These are phyloP conservation scores for Tremellales sp. DNA, from an alignment of 1,284 basidiomycete species.

Conservation along the genomic window DNA sequence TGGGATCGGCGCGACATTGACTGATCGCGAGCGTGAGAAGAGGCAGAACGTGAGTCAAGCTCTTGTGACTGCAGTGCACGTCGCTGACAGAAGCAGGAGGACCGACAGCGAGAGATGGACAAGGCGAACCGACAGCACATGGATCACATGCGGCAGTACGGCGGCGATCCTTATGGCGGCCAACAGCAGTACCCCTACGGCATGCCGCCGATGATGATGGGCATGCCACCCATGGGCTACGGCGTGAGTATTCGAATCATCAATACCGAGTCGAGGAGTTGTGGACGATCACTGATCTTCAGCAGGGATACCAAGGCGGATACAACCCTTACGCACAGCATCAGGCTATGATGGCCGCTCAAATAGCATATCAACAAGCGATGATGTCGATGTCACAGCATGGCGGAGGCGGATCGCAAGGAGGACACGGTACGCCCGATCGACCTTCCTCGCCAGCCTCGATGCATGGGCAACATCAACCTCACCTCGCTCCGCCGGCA, in stretches of 20 bases:
- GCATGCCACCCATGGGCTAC: slow-evolving; percentile 44
- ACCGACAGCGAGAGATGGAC: slow-evolving; percentile 70
- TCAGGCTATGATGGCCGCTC: slow-evolving; percentile 79
- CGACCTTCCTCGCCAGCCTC: slow-evolving; percentile 12
- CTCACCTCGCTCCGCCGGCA: not conserved
- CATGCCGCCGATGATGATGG: slow-evolving; percentile 16
- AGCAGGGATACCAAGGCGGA: slow-evolving; percentile 60
- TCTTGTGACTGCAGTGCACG: not conserved
- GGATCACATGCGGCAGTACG: slow-evolving; percentile 70
- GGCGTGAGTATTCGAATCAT: slow-evolving; percentile 25
- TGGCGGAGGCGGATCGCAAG: slow-evolving; percentile 53
- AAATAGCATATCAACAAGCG: slow-evolving; percentile 74
- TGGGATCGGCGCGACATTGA: slow-evolving; percentile 87
- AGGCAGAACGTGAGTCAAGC: slow-evolving; percentile 57
- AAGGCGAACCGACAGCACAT: slow-evolving; percentile 83
- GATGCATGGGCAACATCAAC: not conserved
- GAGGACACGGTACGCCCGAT: slow-evolving; percentile 54
- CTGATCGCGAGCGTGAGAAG: slow-evolving; percentile 90
- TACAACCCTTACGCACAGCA: slow-evolving; percentile 59
- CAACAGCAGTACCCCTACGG: slow-evolving; percentile 19
- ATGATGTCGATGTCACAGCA: slow-evolving; percentile 69
- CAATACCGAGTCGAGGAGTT: no score
- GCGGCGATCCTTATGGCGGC: slow-evolving; percentile 18
- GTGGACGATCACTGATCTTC: not conserved
- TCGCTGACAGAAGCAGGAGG: slow-evolving; percentile 55